Evolutionary conservation across 129 eudicot species (phyloP).

Genomic region (Centrapalus pauciflorus): DNA sequence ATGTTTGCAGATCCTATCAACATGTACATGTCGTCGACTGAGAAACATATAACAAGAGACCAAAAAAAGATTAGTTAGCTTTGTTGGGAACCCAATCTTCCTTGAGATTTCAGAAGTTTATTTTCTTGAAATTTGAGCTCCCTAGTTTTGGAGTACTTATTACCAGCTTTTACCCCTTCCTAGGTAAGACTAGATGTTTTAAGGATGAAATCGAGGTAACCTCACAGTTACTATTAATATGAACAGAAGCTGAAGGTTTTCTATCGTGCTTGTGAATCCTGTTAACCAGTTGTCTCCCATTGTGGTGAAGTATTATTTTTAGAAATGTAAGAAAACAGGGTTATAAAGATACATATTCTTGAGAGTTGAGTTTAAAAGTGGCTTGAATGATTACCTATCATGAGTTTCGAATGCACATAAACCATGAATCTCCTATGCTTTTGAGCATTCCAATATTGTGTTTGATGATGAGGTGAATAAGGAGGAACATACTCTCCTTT

Average conservation of each 20-base stretch:
- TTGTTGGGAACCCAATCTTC: background rate
- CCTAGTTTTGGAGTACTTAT: background rate
- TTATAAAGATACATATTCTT: background rate
- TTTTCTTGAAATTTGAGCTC: background rate
- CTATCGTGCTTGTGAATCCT: background rate
- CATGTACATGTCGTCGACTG: constrained; percentile 86
- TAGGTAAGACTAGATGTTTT: background rate
- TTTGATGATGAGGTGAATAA: constrained; percentile 52
- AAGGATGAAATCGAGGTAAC: background rate
- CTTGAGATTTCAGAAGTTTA: background rate
- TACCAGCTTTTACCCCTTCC: background rate
- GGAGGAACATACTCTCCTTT: constrained; percentile 80
- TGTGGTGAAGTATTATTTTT: background rate
- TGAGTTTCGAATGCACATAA: constrained; percentile 91
- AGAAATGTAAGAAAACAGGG: background rate
- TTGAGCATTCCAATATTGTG: constrained; percentile 82
- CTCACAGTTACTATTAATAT: background rate
- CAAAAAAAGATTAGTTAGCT: constrained; percentile 3
- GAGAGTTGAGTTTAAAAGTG: background rate
- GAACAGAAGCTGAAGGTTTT: background rate
- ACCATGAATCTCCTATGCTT: constrained; percentile 82
- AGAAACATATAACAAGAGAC: background rate
- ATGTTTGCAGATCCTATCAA: constrained; percentile 92
- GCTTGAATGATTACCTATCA: constrained; percentile 61
- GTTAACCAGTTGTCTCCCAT: background rate